Evolutionary conservation across 2,329 filamentous ascomycete species (phyloP).

Genomic region (Dothistroma septosporum): DNA sequence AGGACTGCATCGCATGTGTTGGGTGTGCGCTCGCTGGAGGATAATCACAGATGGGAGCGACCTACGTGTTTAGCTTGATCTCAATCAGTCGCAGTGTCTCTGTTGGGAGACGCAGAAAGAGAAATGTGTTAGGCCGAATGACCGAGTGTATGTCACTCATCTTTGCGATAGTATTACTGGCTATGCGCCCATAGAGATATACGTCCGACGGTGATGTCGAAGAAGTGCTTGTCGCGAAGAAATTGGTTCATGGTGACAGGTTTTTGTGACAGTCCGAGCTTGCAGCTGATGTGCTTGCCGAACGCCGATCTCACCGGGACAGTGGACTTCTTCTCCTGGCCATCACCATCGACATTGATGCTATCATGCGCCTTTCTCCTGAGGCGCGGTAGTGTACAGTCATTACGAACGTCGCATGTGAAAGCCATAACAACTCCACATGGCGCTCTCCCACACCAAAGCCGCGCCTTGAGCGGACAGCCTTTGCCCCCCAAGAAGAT

Average conservation of each 20-base stretch:
- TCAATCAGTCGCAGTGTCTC: constrained; percentile 56
- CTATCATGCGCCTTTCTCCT: constrained; percentile 7
- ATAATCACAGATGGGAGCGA: constrained; percentile 26
- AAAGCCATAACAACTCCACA: neutral
- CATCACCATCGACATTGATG: constrained; percentile 5
- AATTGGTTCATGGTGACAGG: neutral
- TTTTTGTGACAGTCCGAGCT: neutral
- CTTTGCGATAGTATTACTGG: neutral
- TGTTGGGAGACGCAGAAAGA: constrained; percentile 56
- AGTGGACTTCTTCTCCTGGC: neutral
- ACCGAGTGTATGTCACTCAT: constrained; percentile 40
- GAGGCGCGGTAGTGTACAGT: constrained; percentile 7
- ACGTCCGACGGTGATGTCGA: neutral
- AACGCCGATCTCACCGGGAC: neutral
- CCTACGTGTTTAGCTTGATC: constrained; percentile 62
- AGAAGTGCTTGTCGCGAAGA: neutral
- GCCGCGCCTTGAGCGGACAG: constrained; percentile 9
- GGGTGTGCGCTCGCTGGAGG: constrained; percentile 17
- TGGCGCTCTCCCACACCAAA: neutral
- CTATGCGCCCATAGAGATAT: neutral
- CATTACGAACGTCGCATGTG: neutral
- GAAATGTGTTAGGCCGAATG: constrained; percentile 49
- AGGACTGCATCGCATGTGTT: constrained; percentile 29
- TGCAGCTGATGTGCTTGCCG: neutral
- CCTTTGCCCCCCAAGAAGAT: constrained; percentile 37